These are phyloP conservation scores for Puccinia triticina DNA, from an alignment of 1,284 basidiomycete genomes.

Conservation along the genomic window DNA sequence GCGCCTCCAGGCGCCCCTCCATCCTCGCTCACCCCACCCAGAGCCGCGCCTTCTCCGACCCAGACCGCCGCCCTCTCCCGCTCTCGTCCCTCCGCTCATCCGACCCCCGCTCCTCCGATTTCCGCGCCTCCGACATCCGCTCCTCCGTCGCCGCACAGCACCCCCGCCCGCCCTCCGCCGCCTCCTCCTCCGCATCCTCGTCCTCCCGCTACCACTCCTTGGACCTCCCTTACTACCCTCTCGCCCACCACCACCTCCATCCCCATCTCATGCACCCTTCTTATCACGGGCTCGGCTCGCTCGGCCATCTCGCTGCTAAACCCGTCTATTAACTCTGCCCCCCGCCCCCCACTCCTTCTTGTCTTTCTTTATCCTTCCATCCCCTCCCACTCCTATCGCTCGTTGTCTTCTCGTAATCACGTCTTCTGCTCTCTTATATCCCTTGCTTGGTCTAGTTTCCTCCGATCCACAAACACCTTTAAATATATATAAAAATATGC, in stretches of 20 bases:
- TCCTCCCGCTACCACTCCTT: not conserved
- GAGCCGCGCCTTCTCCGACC: not conserved
- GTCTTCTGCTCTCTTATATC: too few species aligned
- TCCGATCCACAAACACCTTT: too few species aligned
- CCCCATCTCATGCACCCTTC: not conserved
- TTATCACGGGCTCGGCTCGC: not conserved
- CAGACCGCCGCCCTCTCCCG: not conserved
- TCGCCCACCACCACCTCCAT: not conserved
- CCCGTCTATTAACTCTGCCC: not conserved
- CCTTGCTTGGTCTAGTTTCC: too few species aligned
- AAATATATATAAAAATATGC: too few species aligned
- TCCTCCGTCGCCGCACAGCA: too few species aligned
- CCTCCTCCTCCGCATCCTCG: not conserved
- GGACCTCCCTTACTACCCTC: not conserved
- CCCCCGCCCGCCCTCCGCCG: not conserved
- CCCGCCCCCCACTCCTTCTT: too few species aligned
- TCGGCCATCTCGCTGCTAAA: not conserved
- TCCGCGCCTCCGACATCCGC: not conserved
- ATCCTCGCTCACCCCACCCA: not conserved
- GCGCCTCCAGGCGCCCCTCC: not conserved
- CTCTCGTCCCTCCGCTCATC: not conserved
- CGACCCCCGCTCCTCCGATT: not conserved
- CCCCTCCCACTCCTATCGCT: too few species aligned
- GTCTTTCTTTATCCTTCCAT: too few species aligned
- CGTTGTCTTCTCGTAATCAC: too few species aligned